A percentile compares a stretch with the other conserved stretches of the same genome.
Conservation (phyloP, 495 filamentous ascomycete species). For the Aspergillus panamensis region DNA sequence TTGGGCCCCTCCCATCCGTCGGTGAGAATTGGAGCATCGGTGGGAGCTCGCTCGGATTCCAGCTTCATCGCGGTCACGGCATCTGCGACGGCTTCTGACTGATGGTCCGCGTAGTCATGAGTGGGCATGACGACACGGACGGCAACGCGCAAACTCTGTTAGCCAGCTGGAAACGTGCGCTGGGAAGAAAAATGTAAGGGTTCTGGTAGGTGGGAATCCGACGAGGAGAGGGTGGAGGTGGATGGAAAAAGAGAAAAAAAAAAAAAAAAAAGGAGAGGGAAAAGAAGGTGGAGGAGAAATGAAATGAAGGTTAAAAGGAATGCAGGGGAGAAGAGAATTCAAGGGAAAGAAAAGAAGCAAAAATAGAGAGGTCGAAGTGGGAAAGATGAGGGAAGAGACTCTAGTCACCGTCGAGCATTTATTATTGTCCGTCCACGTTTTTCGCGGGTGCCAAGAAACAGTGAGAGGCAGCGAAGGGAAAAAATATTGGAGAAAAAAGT, state of each 20-base stretch:
- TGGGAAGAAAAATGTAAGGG: constrained; percentile 1
- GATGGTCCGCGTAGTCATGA: constrained; percentile 46
- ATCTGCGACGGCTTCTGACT: constrained; percentile 35
- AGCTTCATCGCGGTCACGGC: constrained; percentile 43
- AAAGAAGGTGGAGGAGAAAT: not conserved
- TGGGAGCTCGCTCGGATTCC: constrained; percentile 22
- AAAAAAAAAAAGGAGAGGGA: not conserved
- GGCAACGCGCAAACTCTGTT: constrained; percentile 24
- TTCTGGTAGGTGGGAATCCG: not conserved
- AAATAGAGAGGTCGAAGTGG: constrained; percentile 2
- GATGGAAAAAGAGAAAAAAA: constrained; percentile 6
- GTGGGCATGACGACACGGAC: constrained; percentile 48
- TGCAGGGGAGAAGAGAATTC: constrained; percentile 11
- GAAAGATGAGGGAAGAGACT: constrained; percentile 8
- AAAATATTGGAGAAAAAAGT: not conserved
- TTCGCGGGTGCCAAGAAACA: constrained; percentile 25
- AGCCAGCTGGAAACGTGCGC: constrained; percentile 17
- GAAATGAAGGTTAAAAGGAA: not conserved
- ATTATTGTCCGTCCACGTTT: constrained; percentile 14
- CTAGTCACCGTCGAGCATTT: constrained; percentile 15
- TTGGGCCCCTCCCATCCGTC: constrained; percentile 15
- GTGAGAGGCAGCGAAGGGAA: constrained; percentile 18
- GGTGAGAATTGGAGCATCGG: constrained; percentile 22
- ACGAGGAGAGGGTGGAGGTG: constrained; percentile 8
- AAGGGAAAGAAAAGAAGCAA: not conserved